A percentile compares a stretch with the other conserved stretches of the same genome.
Evolutionary conservation across 2,329 filamentous ascomycete species (phyloP).

Genomic region (Hirsutella thompsonii): DNA sequence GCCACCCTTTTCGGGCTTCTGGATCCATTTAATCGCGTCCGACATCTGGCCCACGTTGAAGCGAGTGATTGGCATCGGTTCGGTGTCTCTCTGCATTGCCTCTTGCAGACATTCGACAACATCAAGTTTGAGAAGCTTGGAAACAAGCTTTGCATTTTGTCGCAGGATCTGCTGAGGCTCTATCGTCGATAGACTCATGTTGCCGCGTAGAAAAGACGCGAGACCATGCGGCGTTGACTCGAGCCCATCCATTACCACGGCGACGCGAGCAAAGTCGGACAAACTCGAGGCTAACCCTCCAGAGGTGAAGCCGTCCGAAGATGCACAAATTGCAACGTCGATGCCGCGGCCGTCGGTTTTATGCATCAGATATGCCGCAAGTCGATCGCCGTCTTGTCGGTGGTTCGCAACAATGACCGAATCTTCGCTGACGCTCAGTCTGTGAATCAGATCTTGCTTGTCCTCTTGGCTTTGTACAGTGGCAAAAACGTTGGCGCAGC

Average conservation of each 20-base stretch:
- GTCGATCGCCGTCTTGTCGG: background rate
- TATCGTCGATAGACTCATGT: background rate
- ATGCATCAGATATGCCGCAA: background rate
- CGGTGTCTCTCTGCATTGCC: background rate
- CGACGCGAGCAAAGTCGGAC: background rate
- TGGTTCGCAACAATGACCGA: background rate
- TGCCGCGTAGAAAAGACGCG: background rate
- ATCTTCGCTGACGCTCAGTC: background rate
- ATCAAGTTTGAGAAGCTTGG: background rate
- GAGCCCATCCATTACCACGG: background rate
- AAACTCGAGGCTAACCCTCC: background rate
- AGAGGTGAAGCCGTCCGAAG: background rate
- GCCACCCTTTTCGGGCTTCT: background rate
- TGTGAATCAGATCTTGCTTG: background rate
- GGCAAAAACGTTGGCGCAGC: background rate
- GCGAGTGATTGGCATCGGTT: background rate
- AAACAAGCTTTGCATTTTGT: background rate
- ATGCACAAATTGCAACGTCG: background rate
- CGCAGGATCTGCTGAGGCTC: background rate
- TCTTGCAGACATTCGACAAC: background rate
- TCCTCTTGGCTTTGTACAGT: background rate
- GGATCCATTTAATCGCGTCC: background rate
- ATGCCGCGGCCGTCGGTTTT: background rate
- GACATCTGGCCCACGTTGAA: background rate
- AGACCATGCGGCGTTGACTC: background rate